Percentiles rank a stretch among this genome's conserved stretches.
Evolutionary conservation across 768 basidiomycete species (phyloP).

Genomic region (Pisolithus marmoratus): DNA sequence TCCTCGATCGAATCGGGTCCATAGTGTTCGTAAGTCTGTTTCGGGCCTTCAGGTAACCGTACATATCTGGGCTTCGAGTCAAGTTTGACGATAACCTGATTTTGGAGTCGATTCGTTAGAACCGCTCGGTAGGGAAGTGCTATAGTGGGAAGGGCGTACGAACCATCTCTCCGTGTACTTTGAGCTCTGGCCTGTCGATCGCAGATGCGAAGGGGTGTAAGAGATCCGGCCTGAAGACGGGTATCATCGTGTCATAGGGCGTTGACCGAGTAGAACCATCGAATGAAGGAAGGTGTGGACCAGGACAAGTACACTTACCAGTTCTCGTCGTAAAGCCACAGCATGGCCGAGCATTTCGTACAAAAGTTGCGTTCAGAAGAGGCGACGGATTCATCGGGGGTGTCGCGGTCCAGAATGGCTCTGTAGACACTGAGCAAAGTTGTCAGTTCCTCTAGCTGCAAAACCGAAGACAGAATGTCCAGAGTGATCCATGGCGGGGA

Average conservation of each 20-base stretch:
- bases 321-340: slow-evolving; percentile 54
- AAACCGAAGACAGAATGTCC: too few relatives aligned
- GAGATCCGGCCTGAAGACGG: slow-evolving; percentile 47
- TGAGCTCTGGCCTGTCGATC: slow-evolving; percentile 56
- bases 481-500: too few relatives aligned
- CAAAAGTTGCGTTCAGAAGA: slow-evolving; percentile 62
- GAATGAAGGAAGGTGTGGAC: too few relatives aligned
- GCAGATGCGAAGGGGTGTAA: slow-evolving; percentile 67
- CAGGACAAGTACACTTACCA: slow-evolving; percentile 35
- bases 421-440: slow-evolving; percentile 46
- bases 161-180: slow-evolving; percentile 46
- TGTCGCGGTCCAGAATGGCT: slow-evolving; percentile 56
- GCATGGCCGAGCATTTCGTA: slow-evolving; percentile 56
- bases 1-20: slow-evolving; percentile 43
- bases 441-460: background rate
- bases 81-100: slow-evolving; percentile 39
- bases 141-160: slow-evolving; percentile 7
- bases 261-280: too few relatives aligned
- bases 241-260: too few relatives aligned
- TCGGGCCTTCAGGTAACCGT: slow-evolving; percentile 54
- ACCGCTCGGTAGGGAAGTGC: background rate
- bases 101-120: background rate
- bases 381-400: slow-evolving; percentile 39
- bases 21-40: slow-evolving; percentile 41
- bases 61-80: slow-evolving; percentile 56